These are phyloP conservation scores for Pezicula rhizophila DNA, from an alignment of 2,329 filamentous ascomycete genomes.

Conservation along the genomic window DNA sequence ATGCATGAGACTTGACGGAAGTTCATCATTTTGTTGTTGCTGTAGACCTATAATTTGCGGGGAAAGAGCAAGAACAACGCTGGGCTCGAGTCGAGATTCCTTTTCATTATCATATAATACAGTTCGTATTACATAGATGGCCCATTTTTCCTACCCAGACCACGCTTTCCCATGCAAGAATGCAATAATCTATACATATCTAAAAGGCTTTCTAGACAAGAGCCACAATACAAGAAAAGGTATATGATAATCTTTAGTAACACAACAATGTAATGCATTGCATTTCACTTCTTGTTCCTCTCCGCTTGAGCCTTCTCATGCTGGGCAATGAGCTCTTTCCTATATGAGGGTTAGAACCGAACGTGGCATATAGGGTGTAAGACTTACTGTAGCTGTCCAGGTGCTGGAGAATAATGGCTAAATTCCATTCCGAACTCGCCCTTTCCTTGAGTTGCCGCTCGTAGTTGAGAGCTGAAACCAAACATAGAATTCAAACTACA, in stretches of 20 bases:
- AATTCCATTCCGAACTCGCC: slow-evolving; percentile 99
- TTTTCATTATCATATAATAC: neutral
- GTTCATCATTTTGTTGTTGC: too few species aligned
- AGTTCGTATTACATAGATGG: slow-evolving; percentile 1
- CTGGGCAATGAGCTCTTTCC: slow-evolving; percentile 62
- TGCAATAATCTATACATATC: neutral
- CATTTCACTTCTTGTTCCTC: slow-evolving; percentile 29
- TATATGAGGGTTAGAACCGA: slow-evolving; percentile 19
- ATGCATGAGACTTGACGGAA: too few species aligned
- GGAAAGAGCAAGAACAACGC: neutral
- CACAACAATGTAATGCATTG: slow-evolving; percentile 4
- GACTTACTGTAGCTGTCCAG: slow-evolving; percentile 80
- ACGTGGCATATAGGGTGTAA: neutral
- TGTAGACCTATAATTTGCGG: too few species aligned
- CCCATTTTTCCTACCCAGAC: neutral
- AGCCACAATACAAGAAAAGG: slow-evolving; percentile 1
- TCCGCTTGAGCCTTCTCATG: slow-evolving; percentile 62
- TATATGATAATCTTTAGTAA: slow-evolving; percentile 4
- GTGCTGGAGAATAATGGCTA: slow-evolving; percentile 85
- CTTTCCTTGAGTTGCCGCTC: slow-evolving; percentile 94
- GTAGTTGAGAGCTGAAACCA: slow-evolving; percentile 84
- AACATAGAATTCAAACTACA: slow-evolving; percentile 97
- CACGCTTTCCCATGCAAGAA: slow-evolving; percentile 1
- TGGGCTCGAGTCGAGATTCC: neutral
- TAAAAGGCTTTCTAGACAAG: neutral